A percentile compares a stretch with the other conserved stretches of the same genome.
Evolutionary conservation across 805 yeast genomes (phyloP).

Genomic region (Ascoidea rubescens): DNA sequence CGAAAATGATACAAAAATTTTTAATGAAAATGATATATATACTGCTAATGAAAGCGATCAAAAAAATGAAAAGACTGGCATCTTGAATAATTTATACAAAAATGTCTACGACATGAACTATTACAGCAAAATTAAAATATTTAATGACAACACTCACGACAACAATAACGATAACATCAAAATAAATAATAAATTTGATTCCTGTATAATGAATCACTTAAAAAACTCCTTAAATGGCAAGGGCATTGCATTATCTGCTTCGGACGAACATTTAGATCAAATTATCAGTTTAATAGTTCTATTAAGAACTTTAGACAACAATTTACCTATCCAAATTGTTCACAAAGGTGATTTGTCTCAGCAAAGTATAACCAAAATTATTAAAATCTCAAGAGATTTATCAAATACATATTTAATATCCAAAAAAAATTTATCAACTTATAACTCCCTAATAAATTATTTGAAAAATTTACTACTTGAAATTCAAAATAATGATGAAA

Average conservation of each 20-base stretch:
- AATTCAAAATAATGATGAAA: conserved; percentile 11
- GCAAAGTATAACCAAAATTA: conserved; percentile 18
- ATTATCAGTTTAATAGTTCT: conserved; percentile 25
- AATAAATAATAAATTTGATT: not conserved
- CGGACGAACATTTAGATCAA: conserved; percentile 17
- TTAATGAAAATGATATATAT: too few species aligned
- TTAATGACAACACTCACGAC: conserved; percentile 14
- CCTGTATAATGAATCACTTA: conserved; percentile 16
- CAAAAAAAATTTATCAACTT: conserved; percentile 11
- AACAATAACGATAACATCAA: conserved; percentile 19
- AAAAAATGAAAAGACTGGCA: too few species aligned
- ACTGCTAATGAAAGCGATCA: too few species aligned
- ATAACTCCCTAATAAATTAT: conserved; percentile 2
- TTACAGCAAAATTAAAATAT: conserved; percentile 18
- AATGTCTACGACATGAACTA: conserved; percentile 5
- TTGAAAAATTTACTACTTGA: not conserved
- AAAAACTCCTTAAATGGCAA: conserved; percentile 19
- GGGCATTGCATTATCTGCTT: conserved; percentile 20
- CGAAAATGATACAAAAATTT: too few species aligned
- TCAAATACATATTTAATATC: not conserved
- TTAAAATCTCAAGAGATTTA: conserved; percentile 22
- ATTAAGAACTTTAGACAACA: conserved; percentile 21
- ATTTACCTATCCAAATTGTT: conserved; percentile 27
- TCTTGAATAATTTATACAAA: too few species aligned
- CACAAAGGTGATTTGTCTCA: conserved; percentile 21